A percentile compares a stretch with the other conserved stretches of the same genome.
Conservation (phyloP, 805 yeast species). For the Starmerella cellae region DNA sequence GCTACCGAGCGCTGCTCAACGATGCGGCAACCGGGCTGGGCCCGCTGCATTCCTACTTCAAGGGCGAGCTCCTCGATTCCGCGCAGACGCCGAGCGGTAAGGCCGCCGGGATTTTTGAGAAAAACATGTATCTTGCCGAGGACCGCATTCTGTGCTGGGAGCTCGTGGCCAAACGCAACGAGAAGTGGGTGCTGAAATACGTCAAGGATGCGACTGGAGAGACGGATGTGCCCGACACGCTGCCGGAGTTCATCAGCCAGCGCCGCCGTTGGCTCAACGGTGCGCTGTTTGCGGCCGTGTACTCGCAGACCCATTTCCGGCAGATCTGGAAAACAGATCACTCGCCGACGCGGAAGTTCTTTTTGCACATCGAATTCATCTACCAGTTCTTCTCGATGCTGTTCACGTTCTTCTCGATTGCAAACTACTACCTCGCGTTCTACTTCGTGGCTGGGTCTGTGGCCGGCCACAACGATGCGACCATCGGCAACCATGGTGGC, state of each 20-base stretch:
- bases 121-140: conserved; percentile 94
- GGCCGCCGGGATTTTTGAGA: conserved; percentile 69
- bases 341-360: conserved; percentile 61
- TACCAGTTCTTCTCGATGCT: conserved; percentile 70
- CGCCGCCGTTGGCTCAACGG: conserved; percentile 98
- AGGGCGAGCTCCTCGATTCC: conserved; percentile 61
- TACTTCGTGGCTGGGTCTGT: conserved; percentile 86
- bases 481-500: conserved; percentile 50
- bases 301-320: conserved; percentile 70
- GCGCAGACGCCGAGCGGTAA: conserved; percentile 38
- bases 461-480: conserved; percentile 32
- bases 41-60: conserved; percentile 75
- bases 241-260: conserved; percentile 89
- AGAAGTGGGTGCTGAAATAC: conserved; percentile 80
- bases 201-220: conserved; percentile 90
- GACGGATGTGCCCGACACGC: conserved; percentile 90
- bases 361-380: conserved; percentile 74
- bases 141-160: conserved; percentile 96
- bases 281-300: conserved; percentile 91
- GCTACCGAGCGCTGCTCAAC: conserved; percentile 74
- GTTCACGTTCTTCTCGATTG: conserved; percentile 85
- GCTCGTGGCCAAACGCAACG: conserved; percentile 68
- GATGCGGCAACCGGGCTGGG: conserved; percentile 78
- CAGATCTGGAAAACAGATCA: conserved; percentile 86
- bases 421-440: conserved; percentile 84